A percentile compares a stretch with the other conserved stretches of the same genome.
These are phyloP conservation scores for Pythium biforme DNA, from an alignment of 352 stramenopile species.

Conservation along the genomic window DNA sequence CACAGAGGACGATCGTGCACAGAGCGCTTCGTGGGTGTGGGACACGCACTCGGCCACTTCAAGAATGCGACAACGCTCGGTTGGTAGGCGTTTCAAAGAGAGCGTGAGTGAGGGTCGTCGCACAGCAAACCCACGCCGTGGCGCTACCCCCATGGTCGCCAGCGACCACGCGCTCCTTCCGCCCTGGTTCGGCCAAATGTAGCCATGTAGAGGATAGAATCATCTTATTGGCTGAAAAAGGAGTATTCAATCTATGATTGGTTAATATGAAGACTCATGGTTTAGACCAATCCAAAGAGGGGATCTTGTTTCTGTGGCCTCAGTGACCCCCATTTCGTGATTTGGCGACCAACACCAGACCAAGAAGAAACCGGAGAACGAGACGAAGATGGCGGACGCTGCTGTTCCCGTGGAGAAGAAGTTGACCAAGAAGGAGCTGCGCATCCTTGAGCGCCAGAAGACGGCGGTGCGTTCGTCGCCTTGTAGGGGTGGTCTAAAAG, in stretches of 20 bases:
- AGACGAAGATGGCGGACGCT: conserved; percentile 31
- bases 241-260: conserved; percentile 8
- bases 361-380: not conserved
- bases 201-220: conserved; percentile 12
- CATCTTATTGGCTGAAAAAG: conserved; percentile 12
- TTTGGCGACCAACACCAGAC: not conserved
- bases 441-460: conserved; percentile 87
- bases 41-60: not conserved
- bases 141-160: too few relatives aligned
- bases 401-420: conserved; percentile 72
- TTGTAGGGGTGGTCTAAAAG: conserved; percentile 41
- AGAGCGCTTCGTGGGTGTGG: not conserved
- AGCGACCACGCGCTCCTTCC: conserved; percentile 15
- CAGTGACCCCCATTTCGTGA: conserved; percentile 20
- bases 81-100: not conserved
- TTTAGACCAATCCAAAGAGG: conserved; percentile 27
- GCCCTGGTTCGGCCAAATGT: conserved; percentile 4
- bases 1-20: not conserved
- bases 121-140: not conserved
- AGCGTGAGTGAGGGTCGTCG: conserved; percentile 9
- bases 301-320: conserved; percentile 33
- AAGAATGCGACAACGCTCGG: not conserved
- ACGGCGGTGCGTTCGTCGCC: conserved; percentile 42
- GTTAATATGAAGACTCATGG: not conserved
- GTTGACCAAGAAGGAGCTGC: conserved; percentile 89